Evolutionary conservation across 306 rosid species (phyloP).

Genomic region (Hylodesmum podocarpum): DNA sequence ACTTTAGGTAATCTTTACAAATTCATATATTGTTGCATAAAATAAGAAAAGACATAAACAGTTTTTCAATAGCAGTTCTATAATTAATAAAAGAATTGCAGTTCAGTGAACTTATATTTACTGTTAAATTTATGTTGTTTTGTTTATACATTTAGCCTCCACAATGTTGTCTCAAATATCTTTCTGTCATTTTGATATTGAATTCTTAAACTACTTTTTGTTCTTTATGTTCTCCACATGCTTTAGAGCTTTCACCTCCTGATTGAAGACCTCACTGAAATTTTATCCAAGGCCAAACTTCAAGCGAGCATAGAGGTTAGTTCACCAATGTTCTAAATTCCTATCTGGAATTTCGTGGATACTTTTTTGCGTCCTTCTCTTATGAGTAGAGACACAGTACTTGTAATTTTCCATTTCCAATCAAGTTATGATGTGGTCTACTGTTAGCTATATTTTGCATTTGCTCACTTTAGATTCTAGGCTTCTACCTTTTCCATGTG

Average conservation of each 20-base stretch:
- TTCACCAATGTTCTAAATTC: slow-evolving; percentile 17
- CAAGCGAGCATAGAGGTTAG: slow-evolving; percentile 63
- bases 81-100: neutral
- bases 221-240: slow-evolving; percentile 13
- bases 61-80: neutral
- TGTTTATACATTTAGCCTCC: slow-evolving; percentile 2
- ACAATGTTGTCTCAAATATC: neutral
- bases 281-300: slow-evolving; percentile 43
- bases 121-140: neutral
- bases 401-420: neutral
- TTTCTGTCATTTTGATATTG: neutral
- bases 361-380: neutral
- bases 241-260: slow-evolving; percentile 63
- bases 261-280: slow-evolving; percentile 59
- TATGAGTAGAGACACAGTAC: neutral
- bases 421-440: neutral
- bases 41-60: neutral
- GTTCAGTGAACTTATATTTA: slow-evolving; percentile 5
- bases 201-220: slow-evolving; percentile 1
- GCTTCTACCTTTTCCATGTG: slow-evolving; percentile 8
- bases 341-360: neutral
- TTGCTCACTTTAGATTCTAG: neutral
- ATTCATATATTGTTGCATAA: slow-evolving; percentile 9
- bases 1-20: neutral
- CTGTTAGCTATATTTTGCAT: slow-evolving; percentile 6